Evolutionary conservation across 148 eudicot species (phyloP), one percentile per base, ranked within the genome.

Genomic region (Persicaria tinctoria): DNA sequence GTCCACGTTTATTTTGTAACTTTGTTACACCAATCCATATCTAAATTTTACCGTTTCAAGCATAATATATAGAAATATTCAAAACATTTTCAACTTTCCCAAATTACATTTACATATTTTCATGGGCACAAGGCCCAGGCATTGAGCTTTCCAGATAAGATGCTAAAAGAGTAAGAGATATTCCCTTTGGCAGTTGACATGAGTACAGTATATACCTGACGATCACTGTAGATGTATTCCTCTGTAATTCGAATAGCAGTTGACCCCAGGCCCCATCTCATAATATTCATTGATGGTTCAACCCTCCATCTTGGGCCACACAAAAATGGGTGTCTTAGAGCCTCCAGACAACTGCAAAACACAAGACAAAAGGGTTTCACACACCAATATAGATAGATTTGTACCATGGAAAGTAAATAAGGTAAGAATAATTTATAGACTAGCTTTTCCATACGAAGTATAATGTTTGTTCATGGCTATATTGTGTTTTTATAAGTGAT

Each of bases 271-370:
- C 94, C 92, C 99, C 99, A 92, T 83, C 97, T 89, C 60, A 96
- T 92, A 69, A 90, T 84, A 82, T 83, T 87, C 92, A 90, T 92
- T 11, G 97, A 87, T 68, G 93, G 91, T 68, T 92, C 91, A 16
- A 92, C 84, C 51, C 92, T 87, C 99, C 99, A 96, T 83, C 81
- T 82, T 32, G 99, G 97, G 66, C 99, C 99, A 80, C 99, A 96
- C 72, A 96, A 75, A 86, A 92, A 96, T 2, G 99, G 99, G 76
- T 96, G 99, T 77, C 95, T 89, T 82, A 96, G 75, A 76, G 97
- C 94, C 86, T 90, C 93, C 74, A 92, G 78, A 83, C 97, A 96
- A 71, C 99, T 95, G 96, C 66, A 66, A 63, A 62, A 63, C 32
- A 45, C 68, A 68, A 78, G 57, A 64, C 51, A 45, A 70, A 59